Evolutionary conservation across 2,329 filamentous ascomycete species (phyloP), one percentile per base, ranked within the genome.

Genomic region (Alternaria longipes): DNA sequence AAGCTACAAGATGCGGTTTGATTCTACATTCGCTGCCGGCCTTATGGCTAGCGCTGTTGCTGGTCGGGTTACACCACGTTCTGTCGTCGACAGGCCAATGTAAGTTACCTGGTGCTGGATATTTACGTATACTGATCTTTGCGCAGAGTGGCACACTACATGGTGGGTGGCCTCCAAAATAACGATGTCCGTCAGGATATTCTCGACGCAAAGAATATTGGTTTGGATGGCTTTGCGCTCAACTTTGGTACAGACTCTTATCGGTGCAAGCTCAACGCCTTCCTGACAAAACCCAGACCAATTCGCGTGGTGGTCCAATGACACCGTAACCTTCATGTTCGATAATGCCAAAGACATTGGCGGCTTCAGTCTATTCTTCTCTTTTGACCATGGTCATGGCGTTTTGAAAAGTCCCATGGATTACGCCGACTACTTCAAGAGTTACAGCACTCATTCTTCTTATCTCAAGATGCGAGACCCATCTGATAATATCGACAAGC

Each of bases 301-400:
- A 5, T 66, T 72, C 20, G 59, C 34, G 1, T 38, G 34, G 20
- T 79, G 75, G 72, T 70, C 74, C 0, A 70, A 65, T 3, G 56
- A 65, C 32, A 72, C 77, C 5, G 67, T 78, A 3, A 54, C 63
- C 5, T 63, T 59, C 22, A 64, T 79, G n/a, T 79, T 80, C 63
- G 62, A 70, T 11, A 70, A 74, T 24, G 70, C 74, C n/a, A 66
- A 70, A 1, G 59, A 67, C 1, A 63, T 69, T 9, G 69, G 64
- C 18, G 47, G 9, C 38, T 79, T 80, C 60, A 66, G 69, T 8
- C 70, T 80, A 24, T 79, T 78, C 66, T 79, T 80, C 61, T 77
- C 73, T n/a, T 79, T 79, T 51, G 77, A 79, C 52, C 74, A 76
- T 63, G 68, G 60, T 36, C 54, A 62, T 7, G 60, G 61, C 16